Evolutionary conservation across 2,329 filamentous ascomycete species (phyloP), one percentile per base, ranked within the genome.

Genomic region (Xylaria sp.): DNA sequence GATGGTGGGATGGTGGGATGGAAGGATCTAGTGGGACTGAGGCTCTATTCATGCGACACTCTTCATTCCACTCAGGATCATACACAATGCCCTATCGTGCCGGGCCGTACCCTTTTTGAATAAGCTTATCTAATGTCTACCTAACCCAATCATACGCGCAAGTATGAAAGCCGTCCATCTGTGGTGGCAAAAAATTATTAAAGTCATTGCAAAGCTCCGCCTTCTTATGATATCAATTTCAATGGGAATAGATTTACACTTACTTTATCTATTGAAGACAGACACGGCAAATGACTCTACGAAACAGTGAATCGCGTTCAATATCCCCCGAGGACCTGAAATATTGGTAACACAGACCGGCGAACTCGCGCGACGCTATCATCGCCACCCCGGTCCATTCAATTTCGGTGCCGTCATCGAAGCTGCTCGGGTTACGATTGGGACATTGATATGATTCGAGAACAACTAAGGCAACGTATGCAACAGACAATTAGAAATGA

Each of bases 21-120:
- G 58, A 34, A 66, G 63, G 66, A 66, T 66, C 28, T 12, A n/a
- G 59, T 60, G 59, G 59, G 48, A 60, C 60, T 60, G 67, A 63
- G 53, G 63, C 63, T 63, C 63, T 66, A 52, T 58, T 53, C 48
- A 58, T 64, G 65, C 60, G 46, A 60, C 53, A 48, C 60, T 36
- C 18, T 65, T 65, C 62, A 68, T 59, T 61, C 39, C 39, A 62
- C 60, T 39, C 15, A 68, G 63, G 66, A 52, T 28, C 52, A 23
- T 45, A n/a, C 39, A 25, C 57, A 62, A 68, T 68, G 62, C 66
- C 56, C 32, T 39, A 28, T 46, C n/a, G 39, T 43, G 36, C 18
- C 13, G 3, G 13, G 5, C 36, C 18, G 36, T 39, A 6, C 36
- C 34, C 7, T 45, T 23, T 58, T 41, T 46, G 23, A 32, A 57